Evolutionary conservation across 75 land plant genomes (phyloP), one percentile per base, ranked within the genome.

Genomic region (Larix kaempferi): DNA sequence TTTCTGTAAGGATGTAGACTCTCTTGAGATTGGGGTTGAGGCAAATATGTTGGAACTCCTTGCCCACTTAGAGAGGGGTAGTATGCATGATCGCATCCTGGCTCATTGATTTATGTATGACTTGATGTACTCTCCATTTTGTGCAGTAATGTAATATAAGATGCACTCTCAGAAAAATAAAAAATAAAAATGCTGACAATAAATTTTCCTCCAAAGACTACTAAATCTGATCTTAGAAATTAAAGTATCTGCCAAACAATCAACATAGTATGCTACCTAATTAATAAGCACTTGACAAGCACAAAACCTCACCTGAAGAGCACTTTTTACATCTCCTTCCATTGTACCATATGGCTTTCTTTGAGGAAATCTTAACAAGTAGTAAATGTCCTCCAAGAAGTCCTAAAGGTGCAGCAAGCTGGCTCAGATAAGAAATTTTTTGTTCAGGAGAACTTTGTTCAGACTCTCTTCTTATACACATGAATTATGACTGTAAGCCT

Each of bases 291-390:
- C 26, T 17, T 63, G 49, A 74, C 58, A 69, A 69, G 73, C 22
- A 57, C 7, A 6, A 14, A 54, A 56, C 14, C 6, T 39, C 78
- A 89, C 98, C 94, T 97, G 88, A 1, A 97, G 25, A 57, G 99
- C 98, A 80, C 95, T 97, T 90, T 92, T 92, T 52, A 92, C 98
- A 86, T 97, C 91, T 17, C 89, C 78, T 78, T 97, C 98, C 99
- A 97, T 97, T 52, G 98, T 89, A 77, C 98, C 98, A 86, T 87
- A 97, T 59, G 99, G 99, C 71, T 97, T 97, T 77, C 99, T 83
- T 74, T 97, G 99, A 19, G 99, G 99, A 55, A 97, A 94, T 72
- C 99, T 88, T 16, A 97, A 82, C 81, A 97, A 83, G 83, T 94
- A 97, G 61, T 94, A 94, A 16, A 97, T 92, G 55, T 94, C 95